Evolutionary conservation across 495 filamentous ascomycete species (phyloP).

Genomic region (Cercophora samala): DNA sequence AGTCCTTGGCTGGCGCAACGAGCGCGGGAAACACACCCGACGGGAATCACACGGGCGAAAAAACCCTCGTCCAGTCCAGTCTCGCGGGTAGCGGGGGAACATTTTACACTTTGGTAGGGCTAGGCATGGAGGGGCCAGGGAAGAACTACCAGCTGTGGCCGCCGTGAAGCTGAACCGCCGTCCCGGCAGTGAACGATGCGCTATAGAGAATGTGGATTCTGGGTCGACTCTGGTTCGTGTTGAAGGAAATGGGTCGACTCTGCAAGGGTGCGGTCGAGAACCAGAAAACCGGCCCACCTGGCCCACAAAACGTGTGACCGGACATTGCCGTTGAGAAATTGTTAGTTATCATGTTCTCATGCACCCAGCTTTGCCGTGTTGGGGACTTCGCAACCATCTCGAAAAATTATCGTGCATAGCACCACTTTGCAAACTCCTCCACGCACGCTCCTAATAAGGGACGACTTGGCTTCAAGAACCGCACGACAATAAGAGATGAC

Average conservation of each 20-base stretch:
- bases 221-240: neutral
- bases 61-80: neutral
- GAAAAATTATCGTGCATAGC: conserved; percentile 13
- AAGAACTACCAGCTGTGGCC: neutral
- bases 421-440: conserved; percentile 6
- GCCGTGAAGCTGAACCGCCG: neutral
- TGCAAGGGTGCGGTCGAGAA: conserved; percentile 17
- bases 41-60: neutral
- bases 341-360: conserved; percentile 22
- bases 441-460: neutral
- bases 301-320: conserved; percentile 30
- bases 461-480: neutral
- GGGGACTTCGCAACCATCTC: neutral
- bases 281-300: conserved; percentile 8
- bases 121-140: neutral
- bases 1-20: neutral
- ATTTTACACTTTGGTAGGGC: neutral
- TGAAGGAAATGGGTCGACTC: conserved; percentile 23
- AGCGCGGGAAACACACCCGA: neutral
- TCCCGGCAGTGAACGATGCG: neutral
- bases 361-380: neutral
- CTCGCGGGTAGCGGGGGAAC: conserved; percentile 2
- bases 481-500: conserved; percentile 2
- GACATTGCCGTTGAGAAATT: conserved; percentile 22
- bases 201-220: neutral